Base-by-base conservation (phyloP, 768 basidiomycete species). In the Leccinellum rugosiceps region DNA sequence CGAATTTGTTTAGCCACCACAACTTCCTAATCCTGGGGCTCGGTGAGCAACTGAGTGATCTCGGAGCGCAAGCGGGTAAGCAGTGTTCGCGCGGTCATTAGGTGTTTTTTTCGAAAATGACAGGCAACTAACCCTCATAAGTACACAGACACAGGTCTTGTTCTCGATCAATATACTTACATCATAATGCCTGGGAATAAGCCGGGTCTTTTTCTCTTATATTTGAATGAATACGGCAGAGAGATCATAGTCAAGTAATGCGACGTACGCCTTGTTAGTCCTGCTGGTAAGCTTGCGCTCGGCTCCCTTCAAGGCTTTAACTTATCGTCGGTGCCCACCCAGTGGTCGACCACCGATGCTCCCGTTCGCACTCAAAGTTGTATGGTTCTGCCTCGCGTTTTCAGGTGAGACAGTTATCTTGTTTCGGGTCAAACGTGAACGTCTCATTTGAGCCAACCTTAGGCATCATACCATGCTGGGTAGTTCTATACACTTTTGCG, bases 331-430 rank as follows among this genome's bases (percentile, higher is more conserved):
- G 41, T 41, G 47, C 48, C 56, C 19, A 41, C 19, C 21, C 25
- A 43, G 41, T 31, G 31, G 43, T 19, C 47, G 9, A 19, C 35
- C 15, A 6, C 44, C 38, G 35, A 86, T 86, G 85, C 76, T 86
- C 34, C 75, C 82, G 19, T 80, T 79, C 54, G 75, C 78, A 49
- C 74, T 87, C 54, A 86, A 80, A 72, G 71, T 80, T 45, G 72
- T 73, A 48, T 87, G 84, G 84, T 83, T 83, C 61, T 72, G 75
- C 61, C 74, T 87, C 19, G 85, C 84, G 14, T 60, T 83, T 21
- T 72, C 77, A 62, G 84, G 85, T 84, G 65, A 57, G 64, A 48
- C 30, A 38, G 31, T 6, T 25, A 26, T n/a, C n/a, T 41, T 28
- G 13, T 47, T 23, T 7, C 21, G 28, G 23, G 38, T 17, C 11